Percentiles rank a stretch among this genome's conserved stretches.
Conservation (phyloP, 352 stramenopile species). For the Plasmopara viticola region DNA sequence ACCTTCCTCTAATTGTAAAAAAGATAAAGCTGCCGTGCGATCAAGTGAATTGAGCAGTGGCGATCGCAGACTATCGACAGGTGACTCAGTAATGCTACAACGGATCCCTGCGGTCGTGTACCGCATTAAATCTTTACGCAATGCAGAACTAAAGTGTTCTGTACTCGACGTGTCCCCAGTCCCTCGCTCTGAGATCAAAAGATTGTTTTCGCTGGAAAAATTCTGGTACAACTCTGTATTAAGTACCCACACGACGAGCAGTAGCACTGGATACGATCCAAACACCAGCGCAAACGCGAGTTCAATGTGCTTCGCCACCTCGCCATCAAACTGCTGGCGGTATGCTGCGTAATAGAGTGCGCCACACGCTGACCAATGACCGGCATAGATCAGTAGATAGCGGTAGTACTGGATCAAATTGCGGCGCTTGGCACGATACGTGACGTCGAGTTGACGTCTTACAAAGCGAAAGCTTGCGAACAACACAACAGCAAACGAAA, state of each 20-base stretch:
- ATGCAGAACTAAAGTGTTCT: constrained; percentile 72
- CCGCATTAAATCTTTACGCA: constrained; percentile 80
- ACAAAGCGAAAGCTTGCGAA: constrained; percentile 84
- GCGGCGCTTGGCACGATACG: constrained; percentile 74
- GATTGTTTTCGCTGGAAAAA: constrained; percentile 57
- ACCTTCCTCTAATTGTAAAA: constrained; percentile 59
- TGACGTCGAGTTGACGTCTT: constrained; percentile 75
- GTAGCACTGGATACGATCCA: constrained; percentile 62
- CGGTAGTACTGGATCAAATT: constrained; percentile 84
- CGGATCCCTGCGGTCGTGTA: constrained; percentile 82
- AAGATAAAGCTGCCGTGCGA: constrained; percentile 38
- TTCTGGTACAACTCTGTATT: constrained; percentile 84
- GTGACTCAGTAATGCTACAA: constrained; percentile 63
- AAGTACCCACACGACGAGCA: constrained; percentile 72
- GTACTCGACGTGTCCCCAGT: constrained; percentile 34
- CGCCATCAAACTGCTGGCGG: constrained; percentile 50
- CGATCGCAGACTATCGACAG: constrained; percentile 36
- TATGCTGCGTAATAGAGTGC: constrained; percentile 74
- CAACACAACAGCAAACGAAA: constrained; percentile 67
- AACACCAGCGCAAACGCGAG: constrained; percentile 61
- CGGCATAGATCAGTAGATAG: constrained; percentile 69
- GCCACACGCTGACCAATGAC: constrained; percentile 61
- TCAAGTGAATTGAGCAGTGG: constrained; percentile 39
- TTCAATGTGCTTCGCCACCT: constrained; percentile 49
- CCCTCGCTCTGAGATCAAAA: constrained; percentile 48